phyloP scores from a whole-genome alignment of 805 yeast genomes.

The Maudiozyma barnettii region DNA sequence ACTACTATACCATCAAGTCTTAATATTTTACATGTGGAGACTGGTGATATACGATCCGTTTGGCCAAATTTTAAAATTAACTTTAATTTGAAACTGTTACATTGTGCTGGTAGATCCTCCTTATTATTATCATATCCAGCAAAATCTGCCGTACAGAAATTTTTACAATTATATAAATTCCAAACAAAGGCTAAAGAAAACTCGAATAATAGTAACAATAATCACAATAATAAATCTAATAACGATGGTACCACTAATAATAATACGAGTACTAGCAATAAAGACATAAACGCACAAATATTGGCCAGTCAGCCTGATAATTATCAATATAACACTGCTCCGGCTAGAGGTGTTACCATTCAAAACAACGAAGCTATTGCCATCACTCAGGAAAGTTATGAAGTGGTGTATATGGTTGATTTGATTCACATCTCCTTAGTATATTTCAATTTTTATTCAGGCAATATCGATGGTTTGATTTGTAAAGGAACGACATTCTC shows the following conservation, averaged over 20 bases:
- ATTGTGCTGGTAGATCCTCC: slow-evolving; percentile 82
- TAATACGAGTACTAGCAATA: background rate
- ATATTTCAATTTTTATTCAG: slow-evolving; percentile 66
- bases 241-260: background rate
- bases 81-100: slow-evolving; percentile 63
- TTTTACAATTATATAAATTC: slow-evolving; percentile 62
- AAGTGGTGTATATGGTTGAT: slow-evolving; percentile 64
- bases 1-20: slow-evolving; percentile 68
- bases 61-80: slow-evolving; percentile 60
- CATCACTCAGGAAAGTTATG: slow-evolving; percentile 22
- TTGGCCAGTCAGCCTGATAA: background rate
- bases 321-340: background rate
- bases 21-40: slow-evolving; percentile 60
- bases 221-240: background rate
- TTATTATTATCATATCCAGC: slow-evolving; percentile 62
- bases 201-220: background rate
- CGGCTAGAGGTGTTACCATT: background rate
- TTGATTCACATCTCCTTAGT: slow-evolving; percentile 66
- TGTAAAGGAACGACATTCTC: slow-evolving; percentile 76
- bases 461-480: slow-evolving; percentile 64
- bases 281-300: background rate
- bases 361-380: background rate
- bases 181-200: slow-evolving; percentile 15
- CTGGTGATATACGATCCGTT: slow-evolving; percentile 43
- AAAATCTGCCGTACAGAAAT: slow-evolving; percentile 73